These are phyloP conservation scores for Fusarium armeniacum DNA, from an alignment of 2,329 filamentous ascomycete species.

Conservation along the genomic window DNA sequence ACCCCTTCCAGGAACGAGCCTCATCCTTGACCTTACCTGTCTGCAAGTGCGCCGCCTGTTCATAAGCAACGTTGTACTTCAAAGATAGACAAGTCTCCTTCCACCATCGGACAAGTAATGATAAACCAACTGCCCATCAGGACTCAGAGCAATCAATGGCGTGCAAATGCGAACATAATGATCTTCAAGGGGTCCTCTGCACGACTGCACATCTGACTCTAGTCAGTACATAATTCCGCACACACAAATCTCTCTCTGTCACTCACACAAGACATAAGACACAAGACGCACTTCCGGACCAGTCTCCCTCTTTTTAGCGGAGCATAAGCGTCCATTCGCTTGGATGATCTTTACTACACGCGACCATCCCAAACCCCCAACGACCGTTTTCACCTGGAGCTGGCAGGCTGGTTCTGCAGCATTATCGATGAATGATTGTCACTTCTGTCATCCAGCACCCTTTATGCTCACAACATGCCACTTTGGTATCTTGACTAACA, in stretches of 20 bases:
- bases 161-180: constrained; percentile 17
- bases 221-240: background rate
- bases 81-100: constrained; percentile 11
- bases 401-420: constrained; percentile 24
- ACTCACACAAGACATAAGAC: background rate
- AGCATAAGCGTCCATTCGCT: constrained; percentile 26
- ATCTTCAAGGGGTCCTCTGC: constrained; percentile 36
- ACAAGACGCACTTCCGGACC: constrained; percentile 23
- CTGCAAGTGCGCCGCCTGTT: background rate
- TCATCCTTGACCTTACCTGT: background rate
- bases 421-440: constrained; percentile 4
- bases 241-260: background rate
- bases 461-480: constrained; percentile 19
- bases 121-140: constrained; percentile 16
- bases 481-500: constrained; percentile 30
- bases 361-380: constrained; percentile 39
- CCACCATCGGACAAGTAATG: constrained; percentile 14
- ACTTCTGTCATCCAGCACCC: constrained; percentile 22
- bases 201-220: constrained; percentile 22
- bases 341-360: constrained; percentile 48
- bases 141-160: constrained; percentile 6
- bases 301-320: constrained; percentile 24
- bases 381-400: constrained; percentile 43
- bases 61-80: constrained; percentile 1
- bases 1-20: background rate